phyloP scores from a whole-genome alignment of 257 asterid genomes.

The Solanum peruvianum region DNA sequence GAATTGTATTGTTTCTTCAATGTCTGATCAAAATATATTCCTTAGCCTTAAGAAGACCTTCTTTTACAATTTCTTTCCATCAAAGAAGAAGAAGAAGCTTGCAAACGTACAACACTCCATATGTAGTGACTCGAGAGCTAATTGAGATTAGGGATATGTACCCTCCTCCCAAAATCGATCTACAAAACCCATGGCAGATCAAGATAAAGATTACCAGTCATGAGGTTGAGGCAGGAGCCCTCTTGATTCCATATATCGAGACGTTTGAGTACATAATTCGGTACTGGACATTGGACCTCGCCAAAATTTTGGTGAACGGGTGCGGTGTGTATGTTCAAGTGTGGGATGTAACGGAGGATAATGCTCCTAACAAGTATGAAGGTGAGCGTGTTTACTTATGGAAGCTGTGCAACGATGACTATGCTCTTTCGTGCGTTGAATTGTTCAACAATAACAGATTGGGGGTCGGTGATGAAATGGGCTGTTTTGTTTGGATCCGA shows the following conservation, averaged over 20 bases:
- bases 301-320: no score
- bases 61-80: not conserved
- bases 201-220: no score
- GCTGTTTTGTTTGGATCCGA: slow-evolving; percentile 36
- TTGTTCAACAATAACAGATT: slow-evolving; percentile 9
- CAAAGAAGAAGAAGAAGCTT: not conserved
- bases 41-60: not conserved
- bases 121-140: not conserved
- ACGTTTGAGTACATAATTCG: no score
- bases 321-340: no score
- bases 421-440: slow-evolving; percentile 13
- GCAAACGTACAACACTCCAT: not conserved
- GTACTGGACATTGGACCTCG: no score
- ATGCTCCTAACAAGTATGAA: slow-evolving; percentile 3
- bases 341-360: slow-evolving; percentile 40
- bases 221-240: no score
- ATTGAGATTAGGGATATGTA: no score
- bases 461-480: slow-evolving; percentile 29
- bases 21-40: not conserved
- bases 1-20: not conserved
- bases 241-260: no score
- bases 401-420: slow-evolving; percentile 13
- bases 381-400: slow-evolving; percentile 9
- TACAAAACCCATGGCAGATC: no score
- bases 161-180: no score